phyloP scores from a whole-genome alignment of 495 filamentous ascomycete genomes.

The Penicillium subrubescens region DNA sequence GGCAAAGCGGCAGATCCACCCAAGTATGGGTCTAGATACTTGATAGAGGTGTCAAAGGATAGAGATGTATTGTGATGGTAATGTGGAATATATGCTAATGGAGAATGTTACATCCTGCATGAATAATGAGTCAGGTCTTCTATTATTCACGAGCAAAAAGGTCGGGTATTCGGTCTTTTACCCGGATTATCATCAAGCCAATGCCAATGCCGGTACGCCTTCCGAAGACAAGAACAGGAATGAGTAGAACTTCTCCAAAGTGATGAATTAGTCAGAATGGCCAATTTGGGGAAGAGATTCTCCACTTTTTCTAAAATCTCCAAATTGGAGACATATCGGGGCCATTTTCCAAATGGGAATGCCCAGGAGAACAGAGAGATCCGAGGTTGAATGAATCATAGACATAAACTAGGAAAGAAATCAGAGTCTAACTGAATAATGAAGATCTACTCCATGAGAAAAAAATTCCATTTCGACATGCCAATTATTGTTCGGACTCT shows the following conservation, averaged over 20 bases:
- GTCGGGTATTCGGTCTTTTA: not conserved
- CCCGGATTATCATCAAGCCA: slow-evolving; percentile 4
- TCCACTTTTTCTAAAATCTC: not conserved
- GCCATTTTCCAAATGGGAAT: not conserved
- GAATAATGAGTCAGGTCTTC: not conserved
- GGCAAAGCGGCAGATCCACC: slow-evolving; percentile 15
- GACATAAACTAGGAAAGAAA: not conserved
- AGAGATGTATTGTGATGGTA: not conserved
- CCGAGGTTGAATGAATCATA: not conserved
- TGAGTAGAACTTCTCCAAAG: too few species aligned
- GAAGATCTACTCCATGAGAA: not conserved
- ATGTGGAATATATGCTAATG: not conserved
- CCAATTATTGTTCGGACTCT: not conserved
- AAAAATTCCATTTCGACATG: not conserved
- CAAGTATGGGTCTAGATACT: not conserved
- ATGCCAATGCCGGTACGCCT: not conserved
- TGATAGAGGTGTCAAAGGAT: not conserved
- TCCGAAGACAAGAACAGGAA: slow-evolving; percentile 4
- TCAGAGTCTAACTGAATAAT: not conserved
- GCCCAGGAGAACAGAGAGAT: not conserved
- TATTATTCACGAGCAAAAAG: not conserved
- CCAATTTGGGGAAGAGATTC: slow-evolving; percentile 16
- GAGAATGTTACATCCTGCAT: not conserved
- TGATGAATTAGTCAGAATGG: slow-evolving; percentile 5
- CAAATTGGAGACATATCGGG: not conserved